Evolutionary conservation across 148 eudicot species (phyloP), one percentile per base, ranked within the genome.

Genomic region (Polygonum maritimum): DNA sequence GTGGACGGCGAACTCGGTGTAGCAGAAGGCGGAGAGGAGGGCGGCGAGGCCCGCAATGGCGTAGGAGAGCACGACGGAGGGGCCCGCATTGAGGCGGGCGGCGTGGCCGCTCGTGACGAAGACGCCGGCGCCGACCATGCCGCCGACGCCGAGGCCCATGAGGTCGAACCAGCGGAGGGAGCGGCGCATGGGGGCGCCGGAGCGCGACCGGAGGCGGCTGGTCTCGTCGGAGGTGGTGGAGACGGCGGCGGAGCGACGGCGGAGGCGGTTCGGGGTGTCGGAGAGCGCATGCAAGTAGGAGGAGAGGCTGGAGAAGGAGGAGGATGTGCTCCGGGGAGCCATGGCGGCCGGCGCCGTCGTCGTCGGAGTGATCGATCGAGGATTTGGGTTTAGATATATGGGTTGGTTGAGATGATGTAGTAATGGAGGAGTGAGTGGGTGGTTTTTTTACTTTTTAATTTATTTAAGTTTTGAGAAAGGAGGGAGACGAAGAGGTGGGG

Each of bases 21-120:
- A 94, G 78, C 98, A 94, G 83, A 94, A 88, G 55, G 98, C 96
- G 40, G 97, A 94, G 26, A 94, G 87, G 54, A 94, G 89, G 15
- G 97, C 97, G 76, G 96, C 90, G 57, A 94, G 31, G 26, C 97
- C 98, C 51, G 98, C 98, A 87, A 94, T 85, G 96, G 93, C 97
- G 86, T 94, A 94, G 22, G 98, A 94, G 2, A 94, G 51, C 31
- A 92, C 77, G 19, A 94, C 85, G 19, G 93, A 83, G 11, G 97
- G 97, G n/a, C 98, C 98, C 15, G 98, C 92, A 41, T 69, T 80
- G 5, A 73, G 39, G 35, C 69, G 82, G 18, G 85, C 72, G 48
- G 97, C 97, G 48, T 76, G 80, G 31, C 98, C 98, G 40, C 96
- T 87, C 77, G 98, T 94, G 75, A 94, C 90, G 48, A 94, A 94